These are phyloP conservation scores for Sporisorium exsertum DNA, from an alignment of 1,284 basidiomycete genomes.

Conservation along the genomic window DNA sequence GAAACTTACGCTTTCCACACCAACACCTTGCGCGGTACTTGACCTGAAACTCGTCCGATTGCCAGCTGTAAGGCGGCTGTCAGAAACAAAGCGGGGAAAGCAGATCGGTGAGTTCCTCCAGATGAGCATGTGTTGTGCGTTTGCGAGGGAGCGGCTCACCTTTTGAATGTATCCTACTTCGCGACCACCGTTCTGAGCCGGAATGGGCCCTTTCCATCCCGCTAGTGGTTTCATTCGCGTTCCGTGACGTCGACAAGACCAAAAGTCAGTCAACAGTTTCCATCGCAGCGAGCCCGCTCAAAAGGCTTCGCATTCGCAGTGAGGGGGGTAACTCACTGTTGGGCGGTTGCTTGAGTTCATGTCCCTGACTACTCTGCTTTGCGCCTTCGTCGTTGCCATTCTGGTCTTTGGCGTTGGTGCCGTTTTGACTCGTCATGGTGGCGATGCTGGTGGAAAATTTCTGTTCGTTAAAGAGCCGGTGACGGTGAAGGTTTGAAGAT, in stretches of 20 bases:
- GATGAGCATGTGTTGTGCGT: background rate
- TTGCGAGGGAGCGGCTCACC: constrained; percentile 14
- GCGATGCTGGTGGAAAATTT: background rate
- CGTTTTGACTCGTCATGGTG: constrained; percentile 21
- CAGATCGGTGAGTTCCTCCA: background rate
- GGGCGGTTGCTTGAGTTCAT: constrained; percentile 26
- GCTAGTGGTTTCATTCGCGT: constrained; percentile 12
- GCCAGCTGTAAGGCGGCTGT: constrained; percentile 49
- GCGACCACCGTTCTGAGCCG: constrained; percentile 33
- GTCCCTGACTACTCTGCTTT: constrained; percentile 25
- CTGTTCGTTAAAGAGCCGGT: background rate
- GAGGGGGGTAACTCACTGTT: constrained; percentile 12
- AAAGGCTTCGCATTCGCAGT: background rate
- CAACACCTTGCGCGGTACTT: constrained; percentile 44
- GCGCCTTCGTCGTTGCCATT: background rate
- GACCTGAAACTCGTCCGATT: constrained; percentile 42
- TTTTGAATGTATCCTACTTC: constrained; percentile 45
- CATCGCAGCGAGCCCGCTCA: background rate
- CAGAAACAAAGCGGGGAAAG: background rate
- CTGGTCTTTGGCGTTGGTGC: background rate
- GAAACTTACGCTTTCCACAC: constrained; percentile 42
- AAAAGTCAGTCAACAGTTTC: background rate
- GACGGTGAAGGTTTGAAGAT: background rate
- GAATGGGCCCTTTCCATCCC: constrained; percentile 46
- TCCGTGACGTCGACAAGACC: background rate